Conservation (phyloP, 129 eudicot genomes). For the Oenanthe sinensis region DNA sequence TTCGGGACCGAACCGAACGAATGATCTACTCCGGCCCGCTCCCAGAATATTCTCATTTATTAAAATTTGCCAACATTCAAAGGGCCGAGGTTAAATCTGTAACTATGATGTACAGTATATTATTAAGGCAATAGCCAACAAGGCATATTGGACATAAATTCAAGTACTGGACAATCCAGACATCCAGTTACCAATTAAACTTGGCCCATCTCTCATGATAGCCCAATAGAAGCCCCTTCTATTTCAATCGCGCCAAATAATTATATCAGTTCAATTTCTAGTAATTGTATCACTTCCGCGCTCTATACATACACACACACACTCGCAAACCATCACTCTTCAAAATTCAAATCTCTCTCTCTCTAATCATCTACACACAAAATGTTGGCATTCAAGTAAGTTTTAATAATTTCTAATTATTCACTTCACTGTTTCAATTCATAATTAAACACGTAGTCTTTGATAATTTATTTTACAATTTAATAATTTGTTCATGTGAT, state of each 20-base stretch:
- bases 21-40: too few species aligned
- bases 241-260: neutral
- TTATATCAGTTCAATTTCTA: neutral
- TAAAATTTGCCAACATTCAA: too few species aligned
- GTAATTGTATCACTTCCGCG: neutral
- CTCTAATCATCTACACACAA: slow-evolving; percentile 4
- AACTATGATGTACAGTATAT: too few species aligned
- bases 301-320: neutral
- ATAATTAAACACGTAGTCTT: neutral
- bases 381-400: slow-evolving; percentile 58
- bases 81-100: too few species aligned
- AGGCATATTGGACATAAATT: too few species aligned
- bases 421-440: neutral
- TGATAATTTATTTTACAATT: slow-evolving; percentile 4
- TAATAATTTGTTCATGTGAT: neutral
- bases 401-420: neutral
- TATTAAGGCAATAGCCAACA: too few species aligned
- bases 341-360: neutral
- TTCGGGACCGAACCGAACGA: too few species aligned
- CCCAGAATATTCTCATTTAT: too few species aligned
- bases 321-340: slow-evolving; percentile 1
- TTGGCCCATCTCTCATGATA: neutral
- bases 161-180: too few species aligned
- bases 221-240: neutral
- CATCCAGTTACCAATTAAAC: too few species aligned